Evolutionary conservation across 2,329 filamentous ascomycete genomes (phyloP).

Genomic region (Berkeleyomyces basicola): DNA sequence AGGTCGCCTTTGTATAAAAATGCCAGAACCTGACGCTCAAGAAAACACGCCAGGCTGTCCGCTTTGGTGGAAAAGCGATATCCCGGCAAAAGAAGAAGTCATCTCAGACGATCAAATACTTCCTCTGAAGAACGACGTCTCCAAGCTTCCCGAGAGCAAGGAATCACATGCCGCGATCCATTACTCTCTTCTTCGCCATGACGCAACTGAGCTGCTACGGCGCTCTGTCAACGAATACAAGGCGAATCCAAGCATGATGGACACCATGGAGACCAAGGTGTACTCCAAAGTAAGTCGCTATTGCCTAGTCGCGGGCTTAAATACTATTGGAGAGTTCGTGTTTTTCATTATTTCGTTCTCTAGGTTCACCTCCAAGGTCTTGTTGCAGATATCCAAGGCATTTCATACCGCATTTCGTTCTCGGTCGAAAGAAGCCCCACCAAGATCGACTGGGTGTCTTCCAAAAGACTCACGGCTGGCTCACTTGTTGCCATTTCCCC

Average conservation of each 20-base stretch:
- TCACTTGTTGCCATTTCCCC: constrained; percentile 37
- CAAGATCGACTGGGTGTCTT: constrained; percentile 46
- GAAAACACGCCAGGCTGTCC: not conserved
- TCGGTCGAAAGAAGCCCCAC: constrained; percentile 48
- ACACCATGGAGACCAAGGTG: constrained; percentile 41
- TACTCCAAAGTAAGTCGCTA: constrained; percentile 48
- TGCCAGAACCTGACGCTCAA: not conserved
- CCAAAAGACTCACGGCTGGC: constrained; percentile 34
- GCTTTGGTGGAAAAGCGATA: constrained; percentile 26
- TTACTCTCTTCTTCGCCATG: constrained; percentile 60
- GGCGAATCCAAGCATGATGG: constrained; percentile 34
- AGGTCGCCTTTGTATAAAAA: not conserved
- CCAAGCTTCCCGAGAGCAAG: constrained; percentile 41
- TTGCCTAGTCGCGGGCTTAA: not conserved
- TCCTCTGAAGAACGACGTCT: constrained; percentile 35
- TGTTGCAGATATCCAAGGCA: constrained; percentile 42
- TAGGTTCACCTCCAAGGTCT: constrained; percentile 53
- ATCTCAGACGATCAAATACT: constrained; percentile 20
- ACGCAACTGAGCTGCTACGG: constrained; percentile 52
- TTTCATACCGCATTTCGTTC: constrained; percentile 54
- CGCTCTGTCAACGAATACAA: constrained; percentile 44
- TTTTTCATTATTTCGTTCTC: not conserved
- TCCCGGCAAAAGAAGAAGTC: constrained; percentile 39
- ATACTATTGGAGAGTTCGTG: not conserved
- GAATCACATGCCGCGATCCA: constrained; percentile 55